These are phyloP conservation scores for Boletus subcaerulescens DNA, from an alignment of 768 basidiomycete species.

Conservation along the genomic window DNA sequence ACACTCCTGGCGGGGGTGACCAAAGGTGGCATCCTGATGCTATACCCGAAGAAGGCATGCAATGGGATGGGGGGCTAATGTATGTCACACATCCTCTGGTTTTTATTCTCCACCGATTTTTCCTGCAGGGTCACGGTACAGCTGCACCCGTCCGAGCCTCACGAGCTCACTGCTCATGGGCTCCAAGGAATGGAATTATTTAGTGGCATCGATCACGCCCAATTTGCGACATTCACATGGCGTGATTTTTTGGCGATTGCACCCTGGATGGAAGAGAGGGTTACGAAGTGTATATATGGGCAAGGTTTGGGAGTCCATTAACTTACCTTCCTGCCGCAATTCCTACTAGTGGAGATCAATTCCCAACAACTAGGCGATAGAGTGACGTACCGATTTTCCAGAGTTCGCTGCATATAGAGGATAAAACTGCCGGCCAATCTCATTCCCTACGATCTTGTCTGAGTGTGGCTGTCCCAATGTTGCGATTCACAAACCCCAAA, in stretches of 20 bases:
- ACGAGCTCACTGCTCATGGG: constrained; percentile 34
- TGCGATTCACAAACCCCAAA: background rate
- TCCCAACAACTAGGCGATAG: background rate
- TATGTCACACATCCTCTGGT: constrained; percentile 28
- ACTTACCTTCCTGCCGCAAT: background rate
- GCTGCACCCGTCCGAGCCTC: constrained; percentile 44
- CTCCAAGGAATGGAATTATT: constrained; percentile 51
- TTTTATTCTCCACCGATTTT: constrained; percentile 6
- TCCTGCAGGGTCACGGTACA: constrained; percentile 58
- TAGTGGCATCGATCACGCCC: constrained; percentile 46
- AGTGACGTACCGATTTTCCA: constrained; percentile 5
- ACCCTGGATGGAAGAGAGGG: constrained; percentile 72
- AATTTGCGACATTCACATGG: constrained; percentile 71
- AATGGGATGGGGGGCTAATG: constrained; percentile 77
- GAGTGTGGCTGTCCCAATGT: constrained; percentile 14
- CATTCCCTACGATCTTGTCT: constrained; percentile 7
- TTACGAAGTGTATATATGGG: constrained; percentile 65
- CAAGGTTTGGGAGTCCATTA: constrained; percentile 60
- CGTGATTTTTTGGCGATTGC: constrained; percentile 67
- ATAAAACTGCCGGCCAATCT: background rate
- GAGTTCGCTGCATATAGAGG: background rate
- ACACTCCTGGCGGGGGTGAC: constrained; percentile 68
- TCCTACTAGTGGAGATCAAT: background rate
- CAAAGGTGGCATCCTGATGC: constrained; percentile 56
- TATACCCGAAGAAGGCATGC: constrained; percentile 54